A percentile compares a stretch with the other conserved stretches of the same genome.
These are phyloP conservation scores for Aspergillus ochraceoroseus DNA, from an alignment of 2,329 filamentous ascomycete genomes.

Conservation along the genomic window DNA sequence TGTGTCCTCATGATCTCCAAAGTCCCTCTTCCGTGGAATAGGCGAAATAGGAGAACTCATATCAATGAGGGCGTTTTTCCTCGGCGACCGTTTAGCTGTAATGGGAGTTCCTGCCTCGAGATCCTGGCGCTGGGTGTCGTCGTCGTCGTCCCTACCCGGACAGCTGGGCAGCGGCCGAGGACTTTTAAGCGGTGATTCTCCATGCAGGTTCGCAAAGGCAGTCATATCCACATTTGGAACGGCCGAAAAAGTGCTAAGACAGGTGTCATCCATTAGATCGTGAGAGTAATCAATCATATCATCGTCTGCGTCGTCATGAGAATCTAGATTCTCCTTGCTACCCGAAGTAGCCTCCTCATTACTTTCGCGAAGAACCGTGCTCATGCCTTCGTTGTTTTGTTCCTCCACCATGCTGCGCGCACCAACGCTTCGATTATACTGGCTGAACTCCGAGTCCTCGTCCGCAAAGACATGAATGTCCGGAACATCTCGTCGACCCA, in stretches of 20 bases:
- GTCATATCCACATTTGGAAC: conserved; percentile 73
- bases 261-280: conserved; percentile 42
- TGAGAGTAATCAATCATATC: conserved; percentile 30
- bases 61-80: conserved; percentile 31
- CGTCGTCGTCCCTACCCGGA: conserved; percentile 30
- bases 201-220: conserved; percentile 66
- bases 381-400: conserved; percentile 41
- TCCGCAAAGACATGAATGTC: conserved; percentile 29
- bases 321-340: conserved; percentile 23
- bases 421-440: conserved; percentile 19
- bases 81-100: conserved; percentile 42
- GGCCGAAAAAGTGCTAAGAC: conserved; percentile 81
- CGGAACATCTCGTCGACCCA: conserved; percentile 20
- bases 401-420: conserved; percentile 38
- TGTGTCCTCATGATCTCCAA: conserved; percentile 40
- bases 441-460: conserved; percentile 24
- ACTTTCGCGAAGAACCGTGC: conserved; percentile 35
- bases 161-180: conserved; percentile 40
- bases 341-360: conserved; percentile 20
- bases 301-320: conserved; percentile 25
- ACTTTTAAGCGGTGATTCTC: conserved; percentile 55
- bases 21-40: conserved; percentile 49
- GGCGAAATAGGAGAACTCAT: conserved; percentile 36
- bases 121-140: conserved; percentile 17
- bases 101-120: conserved; percentile 43